Base-by-base conservation (phyloP, 164 flowering plant species). In the Aristolochia contorta region DNA sequence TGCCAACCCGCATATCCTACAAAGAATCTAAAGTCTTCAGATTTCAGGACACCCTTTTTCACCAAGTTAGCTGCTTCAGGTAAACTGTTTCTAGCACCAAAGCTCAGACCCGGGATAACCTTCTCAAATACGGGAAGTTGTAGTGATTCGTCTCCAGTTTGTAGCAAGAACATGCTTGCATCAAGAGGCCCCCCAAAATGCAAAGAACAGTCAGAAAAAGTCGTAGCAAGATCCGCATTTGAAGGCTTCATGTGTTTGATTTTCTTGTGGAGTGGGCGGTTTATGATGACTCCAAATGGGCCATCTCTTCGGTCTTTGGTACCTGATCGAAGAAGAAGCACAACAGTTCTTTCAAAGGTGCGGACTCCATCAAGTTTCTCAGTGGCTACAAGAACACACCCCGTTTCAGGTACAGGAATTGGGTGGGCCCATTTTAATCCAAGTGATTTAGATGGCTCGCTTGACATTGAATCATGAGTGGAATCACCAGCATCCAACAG, bases 1-100 rank as follows among this genome's bases (percentile, higher is more conserved):
- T 82, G 85, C 98, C 98, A 93, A 19, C 98, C 97, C 6, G 94
- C 87, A 75, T 90, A 93, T 32, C 98, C 98, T 25, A 83, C 76
- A 67, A 90, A 93, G 77, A 93, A 88, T 70, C 84, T 86, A 70
- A 88, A 84, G 70, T 93, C 94, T 57, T 79, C 82, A 53, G 96
- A 82, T 70, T 65, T 79, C 16, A 86, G 73, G 27, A 79, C 61
- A 19, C 94, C 96, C 63, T 80, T 85, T 75, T 80, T 85, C 60
- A 90, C 83, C 56, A 89, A 64, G 21, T 20, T 82, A 9, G 90
- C 80, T 21, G 94, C 97, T 54, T 82, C 87, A 47, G 81, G 86
- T 75, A 90, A 74, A 59, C 79, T 81, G 75, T 84, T 79, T 65
- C 86, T 66, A 19, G 84, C 80, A 47, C 98, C 98, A 68, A 79